phyloP scores from a whole-genome alignment of 768 basidiomycete species.

The Russula lepida region DNA sequence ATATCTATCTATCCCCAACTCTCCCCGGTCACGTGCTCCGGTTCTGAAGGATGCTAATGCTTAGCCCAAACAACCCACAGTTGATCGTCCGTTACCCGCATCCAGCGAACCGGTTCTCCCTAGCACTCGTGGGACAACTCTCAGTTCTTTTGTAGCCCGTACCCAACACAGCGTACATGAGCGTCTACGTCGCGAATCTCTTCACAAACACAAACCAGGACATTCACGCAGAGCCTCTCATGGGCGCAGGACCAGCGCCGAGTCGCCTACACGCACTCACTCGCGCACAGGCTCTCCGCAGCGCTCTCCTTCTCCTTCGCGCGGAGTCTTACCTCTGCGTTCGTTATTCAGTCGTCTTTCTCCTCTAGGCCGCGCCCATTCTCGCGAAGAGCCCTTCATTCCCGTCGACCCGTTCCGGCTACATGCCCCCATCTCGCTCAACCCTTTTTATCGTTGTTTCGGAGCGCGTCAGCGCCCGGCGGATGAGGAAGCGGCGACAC shows the following conservation, averaged over 20 bases:
- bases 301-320: slow-evolving; percentile 32
- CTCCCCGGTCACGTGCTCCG: background rate
- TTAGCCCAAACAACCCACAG: background rate
- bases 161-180: slow-evolving; percentile 4
- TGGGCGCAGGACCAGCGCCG: slow-evolving; percentile 23
- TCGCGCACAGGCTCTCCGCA: slow-evolving; percentile 33
- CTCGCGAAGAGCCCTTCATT: slow-evolving; percentile 34
- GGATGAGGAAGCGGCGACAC: background rate
- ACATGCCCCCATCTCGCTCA: slow-evolving; percentile 17
- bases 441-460: slow-evolving; percentile 6
- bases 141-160: slow-evolving; percentile 10
- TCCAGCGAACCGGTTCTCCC: slow-evolving; percentile 18
- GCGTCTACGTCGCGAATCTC: background rate
- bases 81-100: slow-evolving; percentile 5
- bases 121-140: background rate
- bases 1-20: background rate
- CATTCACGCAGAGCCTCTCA: slow-evolving; percentile 19
- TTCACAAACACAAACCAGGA: slow-evolving; percentile 2
- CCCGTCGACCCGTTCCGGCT: slow-evolving; percentile 31
- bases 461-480: background rate
- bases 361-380: slow-evolving; percentile 41
- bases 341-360: slow-evolving; percentile 43
- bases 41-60: background rate
- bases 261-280: slow-evolving; percentile 27
- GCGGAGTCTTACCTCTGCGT: slow-evolving; percentile 49